Evolutionary conservation across 768 basidiomycete genomes (phyloP).

Genomic region (Coprinellus aureogranulatus): DNA sequence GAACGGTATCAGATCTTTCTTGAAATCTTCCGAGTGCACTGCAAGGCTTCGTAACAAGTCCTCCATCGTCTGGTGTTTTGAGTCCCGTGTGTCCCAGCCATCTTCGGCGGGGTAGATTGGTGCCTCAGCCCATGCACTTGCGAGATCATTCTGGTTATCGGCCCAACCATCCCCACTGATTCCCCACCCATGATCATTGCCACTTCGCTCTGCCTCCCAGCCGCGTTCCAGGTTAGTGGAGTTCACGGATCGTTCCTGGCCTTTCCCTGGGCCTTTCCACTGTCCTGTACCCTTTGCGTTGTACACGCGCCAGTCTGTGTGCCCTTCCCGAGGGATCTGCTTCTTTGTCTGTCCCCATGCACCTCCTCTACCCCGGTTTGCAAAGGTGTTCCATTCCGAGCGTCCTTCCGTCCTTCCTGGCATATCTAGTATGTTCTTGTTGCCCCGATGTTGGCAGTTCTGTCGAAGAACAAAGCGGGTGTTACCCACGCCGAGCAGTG

Average conservation of each 20-base stretch:
- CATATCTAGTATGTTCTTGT: background rate
- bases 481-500: too few species aligned
- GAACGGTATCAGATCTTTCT: constrained; percentile 10
- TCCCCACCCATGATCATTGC: too few species aligned
- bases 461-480: too few species aligned
- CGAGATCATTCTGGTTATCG: background rate
- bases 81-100: background rate
- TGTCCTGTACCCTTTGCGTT: too few species aligned
- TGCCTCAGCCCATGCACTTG: background rate
- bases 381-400: background rate
- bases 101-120: background rate
- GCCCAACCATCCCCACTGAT: background rate
- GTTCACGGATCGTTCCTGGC: too few species aligned
- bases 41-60: constrained; percentile 2
- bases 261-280: too few species aligned
- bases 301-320: too few species aligned
- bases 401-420: background rate
- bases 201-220: too few species aligned
- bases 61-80: constrained; percentile 5
- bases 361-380: background rate
- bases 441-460: too few species aligned
- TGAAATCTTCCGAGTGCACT: background rate
- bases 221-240: too few species aligned
- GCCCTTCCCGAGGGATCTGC: background rate
- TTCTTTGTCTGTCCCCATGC: background rate